Base-by-base conservation (phyloP, 352 stramenopile species). In the Globisporangium cylindrosporum region DNA sequence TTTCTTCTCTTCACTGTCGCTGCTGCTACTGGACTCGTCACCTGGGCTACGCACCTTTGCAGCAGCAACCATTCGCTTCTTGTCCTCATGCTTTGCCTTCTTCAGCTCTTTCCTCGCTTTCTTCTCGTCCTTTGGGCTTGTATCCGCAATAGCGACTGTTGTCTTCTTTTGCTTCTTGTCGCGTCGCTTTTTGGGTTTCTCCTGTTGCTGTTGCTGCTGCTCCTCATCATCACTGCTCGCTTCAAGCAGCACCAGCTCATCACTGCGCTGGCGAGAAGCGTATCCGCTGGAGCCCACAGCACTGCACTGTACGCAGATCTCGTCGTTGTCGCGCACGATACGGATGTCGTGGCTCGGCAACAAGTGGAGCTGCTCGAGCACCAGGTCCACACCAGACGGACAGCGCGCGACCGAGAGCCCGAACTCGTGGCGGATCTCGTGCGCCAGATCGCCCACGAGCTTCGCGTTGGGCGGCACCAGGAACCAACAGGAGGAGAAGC, bases 401-500 rank as follows among this genome's bases (percentile, higher is more conserved):
- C 82, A 92, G 20, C 75, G 55, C 53, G 57, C 67, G 12, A 57
- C 51, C 22, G 38, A 51, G 60, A 92, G 72, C 34, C 69, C 79
- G 71, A 94, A 94, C 57, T 91, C 84, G 9, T 72, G 64, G 57
- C 76, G 54, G 49, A 94, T 73, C 70, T 74, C 75, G 58, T 89
- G 69, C 60, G 79, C 62, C 68, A 94, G 56, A 60, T 94, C 86
- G 41, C 83, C 82, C 43, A 94, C 83, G 15, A 90, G 55, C 56
- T 76, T 76, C 29, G 62, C 75, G 8, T 74, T 68, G 1, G n/a
- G 49, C 14, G 86, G 80, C 9, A 94, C 53, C 22, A 92, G 68
- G 61, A 84, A 92, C 84, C 84, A 94, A 67, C 86, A 92, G 18
- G 78, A 71, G 27, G 73, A 71, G 64, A 91, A 91, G 0, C 84